Conservation (phyloP, 495 filamentous ascomycete genomes). For the Trichoderma virens region DNA sequence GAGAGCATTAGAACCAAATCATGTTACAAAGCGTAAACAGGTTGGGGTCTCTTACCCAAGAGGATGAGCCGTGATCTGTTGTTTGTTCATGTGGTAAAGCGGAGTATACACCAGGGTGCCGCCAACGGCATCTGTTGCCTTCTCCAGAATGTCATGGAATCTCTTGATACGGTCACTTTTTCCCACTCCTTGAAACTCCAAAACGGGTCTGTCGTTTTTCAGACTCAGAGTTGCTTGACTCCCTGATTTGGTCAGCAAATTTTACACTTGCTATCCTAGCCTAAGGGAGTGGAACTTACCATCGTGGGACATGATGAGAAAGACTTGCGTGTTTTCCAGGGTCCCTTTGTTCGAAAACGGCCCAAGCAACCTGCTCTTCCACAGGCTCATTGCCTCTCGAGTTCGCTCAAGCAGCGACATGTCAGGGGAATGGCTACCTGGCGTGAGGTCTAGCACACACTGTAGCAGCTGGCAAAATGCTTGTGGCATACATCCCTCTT, state of each 20-base stretch:
- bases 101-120: constrained; percentile 51
- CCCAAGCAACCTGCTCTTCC: constrained; percentile 46
- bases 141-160: constrained; percentile 42
- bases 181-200: constrained; percentile 51
- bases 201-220: constrained; percentile 49
- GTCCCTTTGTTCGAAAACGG: constrained; percentile 48
- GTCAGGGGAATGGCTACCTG: constrained; percentile 33
- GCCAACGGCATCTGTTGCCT: constrained; percentile 48
- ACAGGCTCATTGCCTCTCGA: constrained; percentile 38
- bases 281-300: constrained; percentile 24
- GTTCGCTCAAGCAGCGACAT: constrained; percentile 31
- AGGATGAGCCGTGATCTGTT: constrained; percentile 58
- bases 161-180: constrained; percentile 45
- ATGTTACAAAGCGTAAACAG: neutral
- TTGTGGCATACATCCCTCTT: constrained; percentile 56
- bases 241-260: constrained; percentile 18
- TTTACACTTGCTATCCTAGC: neutral
- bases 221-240: constrained; percentile 55
- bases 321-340: constrained; percentile 53
- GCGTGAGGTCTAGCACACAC: constrained; percentile 47
- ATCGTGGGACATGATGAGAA: constrained; percentile 67
- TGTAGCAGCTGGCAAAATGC: constrained; percentile 50
- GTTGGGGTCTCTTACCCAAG: neutral
- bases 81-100: constrained; percentile 46
- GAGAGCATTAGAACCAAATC: constrained; percentile 13